Conservation (phyloP, 306 rosid species). For the Medicago ruthenica region DNA sequence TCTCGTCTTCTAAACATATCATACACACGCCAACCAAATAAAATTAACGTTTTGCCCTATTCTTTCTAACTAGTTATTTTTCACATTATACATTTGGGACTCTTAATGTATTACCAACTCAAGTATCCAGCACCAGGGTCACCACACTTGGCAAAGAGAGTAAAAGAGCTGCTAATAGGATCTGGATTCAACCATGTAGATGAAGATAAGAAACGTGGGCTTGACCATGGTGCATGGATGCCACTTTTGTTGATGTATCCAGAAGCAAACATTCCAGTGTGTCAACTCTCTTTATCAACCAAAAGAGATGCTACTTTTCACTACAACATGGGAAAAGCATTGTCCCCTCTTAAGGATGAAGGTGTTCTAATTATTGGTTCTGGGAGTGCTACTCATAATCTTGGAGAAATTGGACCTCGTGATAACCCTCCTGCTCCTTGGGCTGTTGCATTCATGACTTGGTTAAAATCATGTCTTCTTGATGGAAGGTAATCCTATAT, state of each 20-base stretch:
- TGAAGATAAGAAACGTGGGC: constrained; percentile 22
- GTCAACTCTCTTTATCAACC: constrained; percentile 23
- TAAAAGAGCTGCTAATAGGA: constrained; percentile 50
- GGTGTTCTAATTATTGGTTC: constrained; percentile 70
- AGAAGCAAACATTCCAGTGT: constrained; percentile 6
- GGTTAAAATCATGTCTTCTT: constrained; percentile 40
- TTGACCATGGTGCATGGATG: constrained; percentile 24
- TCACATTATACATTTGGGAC: too few species aligned
- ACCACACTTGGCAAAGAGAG: constrained; percentile 60
- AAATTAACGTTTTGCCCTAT: too few species aligned
- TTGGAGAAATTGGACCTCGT: constrained; percentile 36
- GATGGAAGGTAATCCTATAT: constrained; percentile 70
- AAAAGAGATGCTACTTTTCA: constrained; percentile 9
- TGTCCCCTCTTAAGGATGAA: constrained; percentile 69
- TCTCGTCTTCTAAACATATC: too few species aligned
- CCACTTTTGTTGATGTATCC: constrained; percentile 28
- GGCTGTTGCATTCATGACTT: constrained; percentile 44
- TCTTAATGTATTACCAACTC: too few species aligned
- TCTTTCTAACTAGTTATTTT: too few species aligned
- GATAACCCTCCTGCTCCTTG: constrained; percentile 41
- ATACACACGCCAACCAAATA: too few species aligned
- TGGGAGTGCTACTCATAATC: constrained; percentile 68
- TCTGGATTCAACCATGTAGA: not conserved
- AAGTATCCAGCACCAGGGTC: constrained; percentile 78
- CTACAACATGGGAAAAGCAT: constrained; percentile 53